Conservation (phyloP, 129 eudicot genomes). For the Logfia minima region DNA sequence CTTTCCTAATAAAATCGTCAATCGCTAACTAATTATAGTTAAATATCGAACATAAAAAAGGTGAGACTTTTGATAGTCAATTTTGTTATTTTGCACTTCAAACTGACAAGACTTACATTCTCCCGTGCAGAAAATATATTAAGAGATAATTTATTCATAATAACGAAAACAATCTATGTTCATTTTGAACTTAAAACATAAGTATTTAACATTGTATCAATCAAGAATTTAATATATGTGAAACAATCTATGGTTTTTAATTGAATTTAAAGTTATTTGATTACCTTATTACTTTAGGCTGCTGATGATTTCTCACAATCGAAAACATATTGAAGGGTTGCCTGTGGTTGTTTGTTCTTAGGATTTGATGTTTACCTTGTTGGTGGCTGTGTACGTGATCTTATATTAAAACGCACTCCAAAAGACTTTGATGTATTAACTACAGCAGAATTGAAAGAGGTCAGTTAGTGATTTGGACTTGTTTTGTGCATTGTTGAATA, state of each 20-base stretch:
- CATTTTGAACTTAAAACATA: too few species aligned
- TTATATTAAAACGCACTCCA: slow-evolving; percentile 66
- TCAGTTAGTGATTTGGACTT: slow-evolving; percentile 30
- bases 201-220: background rate
- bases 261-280: background rate
- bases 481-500: slow-evolving; percentile 3
- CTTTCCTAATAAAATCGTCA: too few species aligned
- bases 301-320: background rate
- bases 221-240: background rate
- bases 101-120: too few species aligned
- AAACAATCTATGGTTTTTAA: background rate
- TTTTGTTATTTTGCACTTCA: too few species aligned
- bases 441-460: slow-evolving; percentile 79
- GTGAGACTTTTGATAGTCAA: too few species aligned
- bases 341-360: slow-evolving; percentile 18
- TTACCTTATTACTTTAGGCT: background rate
- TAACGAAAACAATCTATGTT: background rate
- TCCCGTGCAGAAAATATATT: too few species aligned
- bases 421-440: slow-evolving; percentile 83
- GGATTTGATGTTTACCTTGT: slow-evolving; percentile 90
- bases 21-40: too few species aligned
- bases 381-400: slow-evolving; percentile 91
- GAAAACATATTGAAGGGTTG: background rate
- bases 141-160: background rate
- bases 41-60: too few species aligned